Evolutionary conservation across 805 yeast species (phyloP), one percentile per base, ranked within the genome.

Genomic region (Ogataea methylovora): DNA sequence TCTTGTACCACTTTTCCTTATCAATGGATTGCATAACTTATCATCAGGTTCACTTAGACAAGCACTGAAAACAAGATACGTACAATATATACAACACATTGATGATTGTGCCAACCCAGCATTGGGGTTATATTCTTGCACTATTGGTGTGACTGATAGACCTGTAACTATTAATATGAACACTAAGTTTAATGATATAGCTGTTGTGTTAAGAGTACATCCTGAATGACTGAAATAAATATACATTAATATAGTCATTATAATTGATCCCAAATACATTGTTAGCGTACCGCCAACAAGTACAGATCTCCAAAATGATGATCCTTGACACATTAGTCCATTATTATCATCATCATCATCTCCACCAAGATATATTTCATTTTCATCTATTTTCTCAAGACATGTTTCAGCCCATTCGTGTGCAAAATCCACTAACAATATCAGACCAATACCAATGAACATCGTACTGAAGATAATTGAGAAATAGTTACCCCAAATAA

Each of bases 381-480:
- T 90, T 48, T 79, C 77, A 53, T 92, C 97, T 27, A 92, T 85
- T 48, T 86, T 84, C 44, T 81, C 87, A 35, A 92, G 70, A 56
- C 98, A 92, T 7, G 83, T 84, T 49, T 92, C 99, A 0, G 97
- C 97, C 96, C 97, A 92, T 46, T 90, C 90, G 58, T 92, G 97
- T 4, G 98, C 97, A 67, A 86, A 92, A 58, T 92, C 98, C 22
- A 92, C 97, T 32, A 92, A 64, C 32, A 92, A 65, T 11, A 94
- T 82, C 38, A 92, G 69, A 1, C 98, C 98, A 40, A 92, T 84
- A 12, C 92, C 78, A 24, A 90, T 73, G 60, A 92, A 92, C 4
- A 87, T 51, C 3, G 90, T 82, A 29, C 95, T 85, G 47, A 86
- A 79, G 5, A 86, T 60, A 21, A 88, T 81, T 5, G 97, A 86